Evolutionary conservation across 495 filamentous ascomycete genomes (phyloP), one percentile per base, ranked within the genome.

Genomic region (Talaromyces adpressus): DNA sequence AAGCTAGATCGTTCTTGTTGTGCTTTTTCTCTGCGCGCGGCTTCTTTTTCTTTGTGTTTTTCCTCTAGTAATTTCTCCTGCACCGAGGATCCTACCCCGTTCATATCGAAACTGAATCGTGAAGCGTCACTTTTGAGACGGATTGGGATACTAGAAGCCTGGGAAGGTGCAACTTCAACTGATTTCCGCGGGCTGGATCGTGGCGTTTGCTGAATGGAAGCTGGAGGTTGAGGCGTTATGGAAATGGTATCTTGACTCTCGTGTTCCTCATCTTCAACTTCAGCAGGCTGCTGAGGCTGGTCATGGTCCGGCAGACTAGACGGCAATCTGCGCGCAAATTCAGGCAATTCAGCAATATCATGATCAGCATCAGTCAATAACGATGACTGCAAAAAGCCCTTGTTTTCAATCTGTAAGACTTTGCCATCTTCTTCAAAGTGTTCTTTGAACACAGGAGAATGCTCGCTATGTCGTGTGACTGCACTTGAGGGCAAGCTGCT

Each of bases 81-180:
- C 11, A 83, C 83, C 5, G 89, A 87, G 14, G 90, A 86, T 34
- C 90, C 91, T n/a, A 88, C 85, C 11, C 84, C 84, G 22, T 74
- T 79, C 82, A 96, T 90, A 68, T 97, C 92, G 68, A 97, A 97
- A 69, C 91, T 95, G 67, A 97, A 96, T 9, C 92, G 80, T 2
- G 91, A 95, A 0, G 92, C 89, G 60, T 88, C 93, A 71, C 91
- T 93, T 66, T 89, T 92, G 71, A 92, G 87, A 72, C 93, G 91
- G 66, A 80, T 89, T 0, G 90, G 89, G 41, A 83, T 57, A 6
- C 70, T 80, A 32, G 75, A 72, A 36, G 69, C 69, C n/a, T 73
- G 71, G 18, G 74, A 75, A 0, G 75, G 69, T 27, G 53, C 29
- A 6, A 69, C 61, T 64, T 80, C 79, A 27, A 75, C 73, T 6